These are phyloP conservation scores for Borovskyia barvae DNA, from an alignment of 208 protist species.

Conservation along the genomic window DNA sequence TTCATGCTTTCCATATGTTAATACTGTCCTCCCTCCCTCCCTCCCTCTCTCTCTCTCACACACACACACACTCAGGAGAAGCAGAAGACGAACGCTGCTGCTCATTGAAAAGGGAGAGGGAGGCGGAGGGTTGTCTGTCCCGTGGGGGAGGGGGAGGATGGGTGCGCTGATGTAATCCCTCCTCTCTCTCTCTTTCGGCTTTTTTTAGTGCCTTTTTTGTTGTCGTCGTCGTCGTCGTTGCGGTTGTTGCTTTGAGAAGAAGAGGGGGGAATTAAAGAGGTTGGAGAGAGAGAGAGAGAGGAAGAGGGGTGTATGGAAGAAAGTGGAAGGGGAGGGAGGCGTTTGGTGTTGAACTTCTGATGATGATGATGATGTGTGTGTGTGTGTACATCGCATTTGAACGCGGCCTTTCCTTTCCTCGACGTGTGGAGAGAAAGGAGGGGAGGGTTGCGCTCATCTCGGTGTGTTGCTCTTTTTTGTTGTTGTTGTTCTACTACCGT, in stretches of 20 bases:
- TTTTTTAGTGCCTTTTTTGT: background rate
- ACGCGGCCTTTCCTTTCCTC: background rate
- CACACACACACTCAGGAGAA: too few relatives aligned
- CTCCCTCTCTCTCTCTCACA: conserved; percentile 2
- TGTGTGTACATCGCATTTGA: background rate
- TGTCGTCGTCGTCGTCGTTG: background rate
- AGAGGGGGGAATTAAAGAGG: too few relatives aligned
- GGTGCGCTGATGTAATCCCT: background rate
- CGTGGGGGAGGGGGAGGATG: background rate
- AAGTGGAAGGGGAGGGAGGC: too few relatives aligned
- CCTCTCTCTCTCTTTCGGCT: conserved; percentile 1
- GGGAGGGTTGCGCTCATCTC: too few relatives aligned
- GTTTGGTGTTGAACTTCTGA: too few relatives aligned
- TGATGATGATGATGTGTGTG: background rate
- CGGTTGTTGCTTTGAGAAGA: too few relatives aligned
- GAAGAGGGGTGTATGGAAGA: too few relatives aligned
- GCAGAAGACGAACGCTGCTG: too few relatives aligned
- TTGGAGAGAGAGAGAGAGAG: too few relatives aligned
- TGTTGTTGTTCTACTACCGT: too few relatives aligned
- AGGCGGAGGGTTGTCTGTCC: background rate
- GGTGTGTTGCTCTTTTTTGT: too few relatives aligned
- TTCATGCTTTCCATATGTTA: background rate
- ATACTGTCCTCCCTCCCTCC: background rate
- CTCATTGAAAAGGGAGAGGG: too few relatives aligned
- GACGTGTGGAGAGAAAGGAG: background rate